Base-by-base conservation (phyloP, 2,329 filamentous ascomycete species). In the Diplodia intermedia region DNA sequence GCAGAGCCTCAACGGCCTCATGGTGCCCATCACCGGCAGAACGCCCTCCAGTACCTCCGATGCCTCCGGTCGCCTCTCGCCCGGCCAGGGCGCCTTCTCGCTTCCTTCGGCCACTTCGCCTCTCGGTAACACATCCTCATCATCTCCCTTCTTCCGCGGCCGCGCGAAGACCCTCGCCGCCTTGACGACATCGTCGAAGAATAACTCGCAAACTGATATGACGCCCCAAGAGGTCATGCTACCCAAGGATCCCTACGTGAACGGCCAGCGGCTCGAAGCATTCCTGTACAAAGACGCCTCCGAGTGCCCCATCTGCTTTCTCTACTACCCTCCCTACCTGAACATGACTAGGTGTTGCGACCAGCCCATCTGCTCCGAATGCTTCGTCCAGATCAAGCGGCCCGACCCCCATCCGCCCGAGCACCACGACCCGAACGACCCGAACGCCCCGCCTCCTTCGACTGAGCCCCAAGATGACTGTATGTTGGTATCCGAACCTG, bases 351-450 rank as follows among this genome's bases (percentile, higher is more conserved):
- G 95, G 72, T 99, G 95, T 77, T 99, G 95, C 79, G 93, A 97
- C 74, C 95, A 99, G 77, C 86, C 91, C 6, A 98, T 99, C 70
- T 99, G 95, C 81, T 98, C 94, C 52, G 95, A 99, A 81, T 99
- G 95, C 79, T 99, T 99, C 75, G 95, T 99, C 4, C 95, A 99
- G 79, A 99, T 99, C 77, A 98, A 97, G 78, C 88, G 95, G 52
- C 90, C 93, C 4, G 94, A 99, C 71, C 94, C 93, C 11, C 92
- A 97, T 77, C 88, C 93, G 49, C 92, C 93, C 1, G 92, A 97
- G 77, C 92, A 95, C 75, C 86, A 86, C 54, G 79, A 80, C 68
- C 70, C 71, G 20, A 63, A 68, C 56, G 82, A 85, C 68, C 76
- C 80, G 3, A 73, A 76, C 50, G 77, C 79, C 62, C 75, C 74